Conservation (phyloP, 371 early-diverging fungal genomes). For the Apophysomyces elegans region DNA sequence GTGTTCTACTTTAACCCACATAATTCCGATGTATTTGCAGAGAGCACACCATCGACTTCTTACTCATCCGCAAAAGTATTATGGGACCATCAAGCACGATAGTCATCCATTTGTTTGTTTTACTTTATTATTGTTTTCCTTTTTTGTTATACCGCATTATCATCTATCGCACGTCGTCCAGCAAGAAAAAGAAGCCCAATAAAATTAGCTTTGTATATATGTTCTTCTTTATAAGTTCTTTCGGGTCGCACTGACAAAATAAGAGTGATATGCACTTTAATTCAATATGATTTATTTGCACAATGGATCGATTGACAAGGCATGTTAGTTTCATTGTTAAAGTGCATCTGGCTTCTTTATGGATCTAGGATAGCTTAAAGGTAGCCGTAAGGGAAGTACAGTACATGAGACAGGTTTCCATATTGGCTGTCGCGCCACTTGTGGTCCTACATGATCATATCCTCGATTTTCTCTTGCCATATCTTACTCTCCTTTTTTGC, state of each 20-base stretch:
- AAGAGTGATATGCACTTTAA: too few relatives aligned
- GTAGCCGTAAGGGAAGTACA: not conserved
- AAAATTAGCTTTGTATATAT: too few relatives aligned
- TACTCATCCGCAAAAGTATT: not conserved
- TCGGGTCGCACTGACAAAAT: too few relatives aligned
- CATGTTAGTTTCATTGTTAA: too few relatives aligned
- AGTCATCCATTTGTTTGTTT: not conserved
- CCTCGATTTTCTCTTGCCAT: constrained; percentile 6
- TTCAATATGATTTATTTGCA: too few relatives aligned
- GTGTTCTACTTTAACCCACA: not conserved
- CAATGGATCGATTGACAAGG: too few relatives aligned
- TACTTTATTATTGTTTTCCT: not conserved
- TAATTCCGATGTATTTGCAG: not conserved
- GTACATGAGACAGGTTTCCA: constrained; percentile 8
- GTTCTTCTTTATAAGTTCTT: too few relatives aligned
- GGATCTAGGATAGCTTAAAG: not conserved
- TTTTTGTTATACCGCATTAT: not conserved
- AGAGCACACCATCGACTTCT: not conserved
- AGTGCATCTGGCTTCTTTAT: too few relatives aligned
- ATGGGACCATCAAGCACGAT: not conserved
- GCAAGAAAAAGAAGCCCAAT: not conserved
- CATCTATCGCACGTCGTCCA: not conserved
- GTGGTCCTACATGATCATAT: constrained; percentile 11
- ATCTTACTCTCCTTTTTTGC: not conserved
- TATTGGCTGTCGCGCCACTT: constrained; percentile 7